These are phyloP conservation scores for Avena eriantha DNA, from an alignment of 176 grass and related monocot genomes.

Conservation along the genomic window DNA sequence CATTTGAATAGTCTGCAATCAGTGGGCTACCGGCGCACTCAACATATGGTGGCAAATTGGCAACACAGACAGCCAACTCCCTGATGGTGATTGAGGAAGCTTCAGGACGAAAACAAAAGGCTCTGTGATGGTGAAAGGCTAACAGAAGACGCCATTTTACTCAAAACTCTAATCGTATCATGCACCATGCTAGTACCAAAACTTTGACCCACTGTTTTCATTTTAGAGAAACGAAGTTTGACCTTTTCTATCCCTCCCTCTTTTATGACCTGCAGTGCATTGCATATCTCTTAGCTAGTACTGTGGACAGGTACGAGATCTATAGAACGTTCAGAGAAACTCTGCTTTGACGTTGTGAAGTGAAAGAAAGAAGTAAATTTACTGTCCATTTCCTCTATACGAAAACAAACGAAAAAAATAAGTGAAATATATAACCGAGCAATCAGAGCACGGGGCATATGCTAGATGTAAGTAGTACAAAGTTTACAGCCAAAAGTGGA, in stretches of 20 bases:
- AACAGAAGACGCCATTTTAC: conserved; percentile 20
- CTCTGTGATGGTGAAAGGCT: conserved; percentile 43
- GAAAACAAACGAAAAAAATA: background rate
- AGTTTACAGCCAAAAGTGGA: background rate
- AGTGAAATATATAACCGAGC: background rate
- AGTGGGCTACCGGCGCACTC: conserved; percentile 28
- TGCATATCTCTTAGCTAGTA: background rate
- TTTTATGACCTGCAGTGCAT: background rate
- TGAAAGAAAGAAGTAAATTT: background rate
- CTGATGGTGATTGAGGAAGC: conserved; percentile 25
- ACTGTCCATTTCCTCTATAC: background rate
- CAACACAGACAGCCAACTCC: conserved; percentile 40
- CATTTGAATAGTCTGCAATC: conserved; percentile 41
- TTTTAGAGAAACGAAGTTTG: background rate
- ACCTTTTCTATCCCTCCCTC: background rate
- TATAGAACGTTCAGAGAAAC: background rate
- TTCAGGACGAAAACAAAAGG: background rate
- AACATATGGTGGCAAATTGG: conserved; percentile 18
- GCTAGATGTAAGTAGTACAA: background rate
- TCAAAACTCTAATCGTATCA: background rate
- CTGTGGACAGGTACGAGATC: background rate
- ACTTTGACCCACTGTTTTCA: conserved; percentile 12
- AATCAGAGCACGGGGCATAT: background rate
- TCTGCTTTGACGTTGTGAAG: background rate
- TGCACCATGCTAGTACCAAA: background rate